These are phyloP conservation scores for Phytophthora idaei DNA, from an alignment of 352 stramenopile genomes.

Conservation along the genomic window DNA sequence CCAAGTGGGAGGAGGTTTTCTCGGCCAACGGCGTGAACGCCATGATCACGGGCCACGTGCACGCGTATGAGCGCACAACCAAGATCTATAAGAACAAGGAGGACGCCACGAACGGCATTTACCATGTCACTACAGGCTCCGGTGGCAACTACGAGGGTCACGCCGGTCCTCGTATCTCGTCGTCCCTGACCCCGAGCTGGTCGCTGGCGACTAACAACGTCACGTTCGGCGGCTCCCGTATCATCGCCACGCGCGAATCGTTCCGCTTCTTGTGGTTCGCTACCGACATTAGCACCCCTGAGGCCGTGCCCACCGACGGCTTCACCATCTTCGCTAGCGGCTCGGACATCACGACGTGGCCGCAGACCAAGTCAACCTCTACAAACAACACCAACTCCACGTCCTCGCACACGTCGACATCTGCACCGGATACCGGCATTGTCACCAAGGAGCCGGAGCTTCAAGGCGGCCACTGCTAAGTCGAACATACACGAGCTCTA, in stretches of 20 bases:
- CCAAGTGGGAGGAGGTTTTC: slow-evolving; percentile 51
- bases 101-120: slow-evolving; percentile 42
- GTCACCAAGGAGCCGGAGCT: slow-evolving; percentile 15
- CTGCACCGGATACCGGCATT: slow-evolving; percentile 1
- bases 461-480: slow-evolving; percentile 19
- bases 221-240: slow-evolving; percentile 48
- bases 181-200: slow-evolving; percentile 44
- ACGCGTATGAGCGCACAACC: slow-evolving; percentile 53
- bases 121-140: slow-evolving; percentile 54
- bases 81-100: slow-evolving; percentile 63
- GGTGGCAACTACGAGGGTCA: slow-evolving; percentile 63
- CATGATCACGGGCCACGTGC: slow-evolving; percentile 57
- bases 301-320: slow-evolving; percentile 46
- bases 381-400: slow-evolving; percentile 13
- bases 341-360: slow-evolving; percentile 42
- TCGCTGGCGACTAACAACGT: slow-evolving; percentile 48
- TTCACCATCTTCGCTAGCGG: slow-evolving; percentile 58
- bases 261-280: slow-evolving; percentile 56
- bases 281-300: slow-evolving; percentile 41
- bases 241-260: slow-evolving; percentile 52
- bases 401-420: not conserved
- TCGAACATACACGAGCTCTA: not conserved
- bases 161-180: slow-evolving; percentile 36
- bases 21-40: slow-evolving; percentile 45
- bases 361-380: slow-evolving; percentile 30